Evolutionary conservation across 2,329 filamentous ascomycete species (phyloP), one percentile per base, ranked within the genome.

Genomic region (Talaromyces sp.): DNA sequence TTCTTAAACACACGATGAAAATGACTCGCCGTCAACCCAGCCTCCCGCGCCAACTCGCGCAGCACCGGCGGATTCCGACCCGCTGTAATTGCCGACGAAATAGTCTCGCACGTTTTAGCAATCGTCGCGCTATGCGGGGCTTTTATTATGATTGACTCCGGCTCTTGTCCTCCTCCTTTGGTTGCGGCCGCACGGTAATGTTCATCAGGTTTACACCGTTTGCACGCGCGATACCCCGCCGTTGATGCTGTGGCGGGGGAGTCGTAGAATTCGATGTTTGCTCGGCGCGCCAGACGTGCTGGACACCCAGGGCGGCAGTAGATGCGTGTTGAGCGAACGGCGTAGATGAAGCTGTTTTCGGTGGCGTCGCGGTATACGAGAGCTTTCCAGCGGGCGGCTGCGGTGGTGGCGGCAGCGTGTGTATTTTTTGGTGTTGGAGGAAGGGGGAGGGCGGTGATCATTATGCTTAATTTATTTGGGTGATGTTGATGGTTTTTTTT

Each of bases 241-340:
- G 71, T 69, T 65, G 79, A 77, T 9, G 83, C 84, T 61, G 81
- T 74, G 2, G 70, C 65, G 0, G 79, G 70, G 0, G 77, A 80
- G 56, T 81, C 76, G 71, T 78, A 83, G 71, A 85, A 86, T 34
- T 76, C 73, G 34, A 90, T 77, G 23, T 83, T 82, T 10, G 84
- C 79, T n/a, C 83, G 78, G 2, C 80, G 77, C 1, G 83, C 81
- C 14, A 90, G 80, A n/a, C 85, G 82, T 3, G 83, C 81, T 0
- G 80, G 76, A 61, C 84, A 86, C 2, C 78, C 82, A 1, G 83
- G 82, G 1, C 83, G 79, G 67, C 84, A 86, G 69, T 83, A 86
- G 57, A 85, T 83, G 52, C 75, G 77, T 3, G 84, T 86, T 0
- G 82, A 82, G 59, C 78, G 76, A n/a, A 86, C 83, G 18, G 75